phyloP scores from a whole-genome alignment of 257 asterid species.

The Echium plantagineum region DNA sequence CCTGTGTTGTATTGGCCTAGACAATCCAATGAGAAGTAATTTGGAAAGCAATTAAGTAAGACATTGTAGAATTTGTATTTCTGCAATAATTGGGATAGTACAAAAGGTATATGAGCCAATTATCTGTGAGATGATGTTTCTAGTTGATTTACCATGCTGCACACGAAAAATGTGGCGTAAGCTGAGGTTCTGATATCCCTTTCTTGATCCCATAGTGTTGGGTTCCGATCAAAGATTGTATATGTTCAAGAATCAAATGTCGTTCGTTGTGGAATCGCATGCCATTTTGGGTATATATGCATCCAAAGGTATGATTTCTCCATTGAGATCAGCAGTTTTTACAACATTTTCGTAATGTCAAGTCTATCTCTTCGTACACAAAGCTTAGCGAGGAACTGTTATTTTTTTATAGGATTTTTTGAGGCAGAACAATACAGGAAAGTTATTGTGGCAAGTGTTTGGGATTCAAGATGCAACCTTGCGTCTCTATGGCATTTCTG shows the following conservation, averaged over 20 bases:
- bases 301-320: conserved; percentile 65
- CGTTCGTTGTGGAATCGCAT: conserved; percentile 51
- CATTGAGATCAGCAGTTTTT: neutral
- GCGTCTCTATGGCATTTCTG: conserved; percentile 79
- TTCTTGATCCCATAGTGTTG: conserved; percentile 51
- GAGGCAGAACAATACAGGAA: conserved; percentile 95
- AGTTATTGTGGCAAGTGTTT: conserved; percentile 84
- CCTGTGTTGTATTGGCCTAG: no score
- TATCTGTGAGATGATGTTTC: conserved; percentile 3
- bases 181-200: neutral
- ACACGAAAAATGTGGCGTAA: neutral
- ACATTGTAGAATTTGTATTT: no score
- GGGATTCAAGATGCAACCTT: conserved; percentile 61
- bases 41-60: neutral
- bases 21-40: no score
- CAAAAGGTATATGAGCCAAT: conserved; percentile 44
- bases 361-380: neutral
- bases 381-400: neutral
- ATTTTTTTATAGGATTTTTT: conserved; percentile 60
- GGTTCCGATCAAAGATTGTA: conserved; percentile 75
- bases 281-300: conserved; percentile 91
- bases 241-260: conserved; percentile 50
- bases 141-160: neutral
- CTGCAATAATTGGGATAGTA: neutral
- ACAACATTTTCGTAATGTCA: neutral